Evolutionary conservation across 768 basidiomycete species (phyloP), one percentile per base, ranked within the genome.

Genomic region (Chalciporus piperatus): DNA sequence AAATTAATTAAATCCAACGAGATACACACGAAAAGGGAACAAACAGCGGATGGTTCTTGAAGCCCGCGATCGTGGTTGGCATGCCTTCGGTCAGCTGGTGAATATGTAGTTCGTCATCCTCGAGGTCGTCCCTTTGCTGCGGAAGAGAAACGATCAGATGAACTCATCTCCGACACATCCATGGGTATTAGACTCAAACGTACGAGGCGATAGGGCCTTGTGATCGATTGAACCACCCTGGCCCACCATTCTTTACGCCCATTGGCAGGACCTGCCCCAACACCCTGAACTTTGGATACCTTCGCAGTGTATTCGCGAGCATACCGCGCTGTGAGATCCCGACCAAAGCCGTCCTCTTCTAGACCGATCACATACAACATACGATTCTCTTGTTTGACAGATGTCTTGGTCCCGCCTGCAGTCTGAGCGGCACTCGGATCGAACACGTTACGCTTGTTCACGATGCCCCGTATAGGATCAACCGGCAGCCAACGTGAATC

Each of bases 21-120:
- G 9, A 28, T 19, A 20, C 41, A 48, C 28, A 27, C 32, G 17
- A 25, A 52, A 58, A 50, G 57, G 35, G 22, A 14, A 69, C 85
- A 45, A 61, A 96, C 87, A 96, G 64, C 5, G 95, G 93, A 71
- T 99, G 97, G 61, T 92, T 87, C 67, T 98, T 98, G 81, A 98
- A 98, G 2, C 93, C 97, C 25, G 79, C 75, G 48, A 98, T 77
- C 11, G 87, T 86, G 16, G 84, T 86, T 1, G 97, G 97, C 93
- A 99, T 97, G 22, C 87, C 92, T 70, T 96, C 95, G 42, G 79
- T 85, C 65, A 89, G 67, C 64, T 92, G 88, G 52, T 82, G 82
- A 0, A 74, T 74, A 52, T 88, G 76, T 20, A 99, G 74, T 69
- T 97, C 92, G 22, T 90, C 88, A 60, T 98, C 93, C 70, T 99